phyloP scores from a whole-genome alignment of 768 basidiomycete species.

The Leccinum barrowsii region DNA sequence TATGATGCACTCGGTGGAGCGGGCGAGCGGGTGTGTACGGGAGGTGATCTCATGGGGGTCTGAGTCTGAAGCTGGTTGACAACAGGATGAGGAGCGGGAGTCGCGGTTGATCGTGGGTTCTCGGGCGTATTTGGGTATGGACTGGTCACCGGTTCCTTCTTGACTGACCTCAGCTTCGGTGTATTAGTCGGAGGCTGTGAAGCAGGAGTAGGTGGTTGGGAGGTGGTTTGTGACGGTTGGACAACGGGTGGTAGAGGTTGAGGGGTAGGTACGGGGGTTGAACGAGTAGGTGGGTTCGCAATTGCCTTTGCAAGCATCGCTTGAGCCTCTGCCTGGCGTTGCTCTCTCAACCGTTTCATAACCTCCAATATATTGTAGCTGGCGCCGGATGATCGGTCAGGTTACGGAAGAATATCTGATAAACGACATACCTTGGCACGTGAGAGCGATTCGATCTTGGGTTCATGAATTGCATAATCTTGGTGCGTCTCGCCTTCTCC shows the following conservation, averaged over 20 bases:
- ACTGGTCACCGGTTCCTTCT: constrained; percentile 30
- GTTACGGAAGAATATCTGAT: neutral
- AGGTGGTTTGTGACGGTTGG: constrained; percentile 33
- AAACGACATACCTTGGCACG: constrained; percentile 45
- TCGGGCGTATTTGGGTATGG: constrained; percentile 29
- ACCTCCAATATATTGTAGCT: constrained; percentile 62
- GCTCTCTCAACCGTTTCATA: constrained; percentile 32
- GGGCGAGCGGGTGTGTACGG: constrained; percentile 29
- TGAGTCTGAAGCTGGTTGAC: constrained; percentile 34
- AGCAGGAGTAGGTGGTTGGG: constrained; percentile 24
- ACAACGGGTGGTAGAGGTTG: constrained; percentile 34
- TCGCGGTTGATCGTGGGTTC: constrained; percentile 27
- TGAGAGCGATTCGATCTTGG: constrained; percentile 47
- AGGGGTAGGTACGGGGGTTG: constrained; percentile 27
- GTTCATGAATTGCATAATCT: constrained; percentile 79
- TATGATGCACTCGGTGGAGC: constrained; percentile 18
- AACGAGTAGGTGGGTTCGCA: constrained; percentile 29
- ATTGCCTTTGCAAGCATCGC: constrained; percentile 23
- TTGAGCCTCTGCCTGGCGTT: constrained; percentile 24
- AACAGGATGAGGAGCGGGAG: constrained; percentile 30
- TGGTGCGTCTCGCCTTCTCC: constrained; percentile 66
- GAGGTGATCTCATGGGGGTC: constrained; percentile 26
- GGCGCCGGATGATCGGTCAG: constrained; percentile 1
- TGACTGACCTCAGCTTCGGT: constrained; percentile 23
- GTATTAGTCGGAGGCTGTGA: constrained; percentile 28